Evolutionary conservation across 495 filamentous ascomycete genomes (phyloP).

Genomic region (Aspergillus ostianus): DNA sequence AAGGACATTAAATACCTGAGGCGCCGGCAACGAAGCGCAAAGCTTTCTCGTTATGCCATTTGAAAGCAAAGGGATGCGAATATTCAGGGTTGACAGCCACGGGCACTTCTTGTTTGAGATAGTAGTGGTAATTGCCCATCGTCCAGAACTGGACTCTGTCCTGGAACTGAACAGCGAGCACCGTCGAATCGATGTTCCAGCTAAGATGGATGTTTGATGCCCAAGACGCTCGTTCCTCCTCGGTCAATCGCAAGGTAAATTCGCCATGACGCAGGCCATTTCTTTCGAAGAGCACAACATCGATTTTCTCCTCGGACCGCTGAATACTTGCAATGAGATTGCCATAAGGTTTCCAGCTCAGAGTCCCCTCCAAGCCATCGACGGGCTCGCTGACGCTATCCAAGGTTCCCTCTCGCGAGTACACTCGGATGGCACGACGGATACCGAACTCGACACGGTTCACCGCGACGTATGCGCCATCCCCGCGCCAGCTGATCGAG

Average conservation of each 20-base stretch:
- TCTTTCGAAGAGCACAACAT: constrained; percentile 93
- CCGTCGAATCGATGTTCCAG: constrained; percentile 91
- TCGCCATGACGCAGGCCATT: constrained; percentile 94
- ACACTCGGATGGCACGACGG: constrained; percentile 80
- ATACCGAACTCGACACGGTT: constrained; percentile 65
- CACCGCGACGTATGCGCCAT: constrained; percentile 87
- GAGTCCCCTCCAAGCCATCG: constrained; percentile 76
- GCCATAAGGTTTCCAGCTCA: constrained; percentile 90
- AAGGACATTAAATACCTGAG: constrained; percentile 27
- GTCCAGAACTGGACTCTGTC: constrained; percentile 92
- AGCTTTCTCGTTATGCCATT: constrained; percentile 85
- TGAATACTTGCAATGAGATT: constrained; percentile 87
- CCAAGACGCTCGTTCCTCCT: constrained; percentile 54
- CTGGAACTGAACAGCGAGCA: constrained; percentile 74
- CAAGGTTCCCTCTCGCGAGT: constrained; percentile 81
- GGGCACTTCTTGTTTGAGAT: constrained; percentile 88
- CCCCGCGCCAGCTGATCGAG: constrained; percentile 88
- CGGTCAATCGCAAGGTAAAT: constrained; percentile 70
- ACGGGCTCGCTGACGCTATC: constrained; percentile 94
- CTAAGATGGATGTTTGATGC: constrained; percentile 60
- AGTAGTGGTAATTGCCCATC: constrained; percentile 96
- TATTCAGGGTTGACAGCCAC: constrained; percentile 29
- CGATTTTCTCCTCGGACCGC: constrained; percentile 61
- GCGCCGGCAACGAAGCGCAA: constrained; percentile 59
- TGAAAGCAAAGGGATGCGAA: constrained; percentile 38